phyloP scores from a whole-genome alignment of 2,329 filamentous ascomycete genomes.

The Xylaria multiplex region DNA sequence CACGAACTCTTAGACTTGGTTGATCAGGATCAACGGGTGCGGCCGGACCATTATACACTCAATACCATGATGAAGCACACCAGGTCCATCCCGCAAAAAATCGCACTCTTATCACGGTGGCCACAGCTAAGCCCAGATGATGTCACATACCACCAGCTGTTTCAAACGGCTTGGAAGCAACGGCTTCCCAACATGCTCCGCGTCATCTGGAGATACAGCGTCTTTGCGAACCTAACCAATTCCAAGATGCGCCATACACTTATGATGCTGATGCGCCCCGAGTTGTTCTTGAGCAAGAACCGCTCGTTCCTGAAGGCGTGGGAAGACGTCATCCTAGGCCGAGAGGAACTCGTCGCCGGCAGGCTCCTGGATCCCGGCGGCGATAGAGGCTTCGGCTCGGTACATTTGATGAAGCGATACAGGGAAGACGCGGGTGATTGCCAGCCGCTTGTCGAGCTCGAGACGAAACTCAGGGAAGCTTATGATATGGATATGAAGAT shows the following conservation, averaged over 20 bases:
- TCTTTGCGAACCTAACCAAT: conserved; percentile 31
- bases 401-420: conserved; percentile 37
- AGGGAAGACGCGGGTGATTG: conserved; percentile 20
- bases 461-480: conserved; percentile 44
- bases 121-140: conserved; percentile 34
- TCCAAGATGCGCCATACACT: conserved; percentile 42
- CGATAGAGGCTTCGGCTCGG: conserved; percentile 6
- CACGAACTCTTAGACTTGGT: conserved; percentile 39
- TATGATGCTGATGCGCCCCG: conserved; percentile 34
- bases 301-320: conserved; percentile 42
- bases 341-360: conserved; percentile 38
- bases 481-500: conserved; percentile 43
- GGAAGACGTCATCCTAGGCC: conserved; percentile 46
- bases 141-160: conserved; percentile 45
- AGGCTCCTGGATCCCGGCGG: conserved; percentile 15
- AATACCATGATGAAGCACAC: conserved; percentile 47
- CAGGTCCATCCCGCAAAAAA: conserved; percentile 28
- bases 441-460: conserved; percentile 34
- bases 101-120: conserved; percentile 39
- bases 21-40: conserved; percentile 11
- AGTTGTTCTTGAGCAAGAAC: conserved; percentile 9
- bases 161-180: conserved; percentile 42
- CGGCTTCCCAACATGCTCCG: conserved; percentile 47
- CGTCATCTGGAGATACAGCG: conserved; percentile 47
- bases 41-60: conserved; percentile 41